Base-by-base conservation (phyloP, 192 early-diverging fungal genomes). In the Fimicolochytrium jonesii region DNA sequence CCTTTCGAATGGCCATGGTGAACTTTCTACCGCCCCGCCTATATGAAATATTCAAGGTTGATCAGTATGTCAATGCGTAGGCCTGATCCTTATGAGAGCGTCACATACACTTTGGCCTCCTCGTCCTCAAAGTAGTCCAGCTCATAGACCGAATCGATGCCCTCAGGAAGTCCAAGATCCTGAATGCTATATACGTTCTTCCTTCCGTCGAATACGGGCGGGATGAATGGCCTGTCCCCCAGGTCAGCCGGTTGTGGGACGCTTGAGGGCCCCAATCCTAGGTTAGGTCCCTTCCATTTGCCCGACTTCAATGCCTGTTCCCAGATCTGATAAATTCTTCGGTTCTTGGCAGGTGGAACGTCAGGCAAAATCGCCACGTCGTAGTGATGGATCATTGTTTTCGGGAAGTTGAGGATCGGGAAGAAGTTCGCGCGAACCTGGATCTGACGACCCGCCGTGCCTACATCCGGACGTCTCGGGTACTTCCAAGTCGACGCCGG, bases 171-270 rank as follows among this genome's bases (percentile, higher is more conserved):
- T 30, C 36, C 33, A 15, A 55, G 32, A 26, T 55, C 53, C 3
- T n/a, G 18, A 33, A 55, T 26, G 1, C 87, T 61, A 67, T 87
- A 95, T 2, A 93, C 72, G 32, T 89, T 90, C 65, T 87, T 85
- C 35, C 89, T 76, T 10, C 92, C 88, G 66, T 97, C 94, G 74
- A 82, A 97, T 1, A 95, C 86, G 42, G 89, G 81, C 17, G 69
- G 58, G 36, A 83, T 70, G n/a, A 73, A 49, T n/a, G n/a, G n/a
- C n/a, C n/a, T n/a, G n/a, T n/a, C n/a, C n/a, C n/a, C n/a, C n/a
- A n/a, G n/a, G n/a, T n/a, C n/a, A n/a, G n/a, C 36, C 36, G 17
- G 7, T 39, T 39, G 36, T 10, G 7, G 36, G 7, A 11, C 23
- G 17, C 4, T 32, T 10, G 28, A 54, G 52, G 28, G 11, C 52